phyloP scores from a whole-genome alignment of 2,329 filamentous ascomycete genomes.

The Fusarium musae region DNA sequence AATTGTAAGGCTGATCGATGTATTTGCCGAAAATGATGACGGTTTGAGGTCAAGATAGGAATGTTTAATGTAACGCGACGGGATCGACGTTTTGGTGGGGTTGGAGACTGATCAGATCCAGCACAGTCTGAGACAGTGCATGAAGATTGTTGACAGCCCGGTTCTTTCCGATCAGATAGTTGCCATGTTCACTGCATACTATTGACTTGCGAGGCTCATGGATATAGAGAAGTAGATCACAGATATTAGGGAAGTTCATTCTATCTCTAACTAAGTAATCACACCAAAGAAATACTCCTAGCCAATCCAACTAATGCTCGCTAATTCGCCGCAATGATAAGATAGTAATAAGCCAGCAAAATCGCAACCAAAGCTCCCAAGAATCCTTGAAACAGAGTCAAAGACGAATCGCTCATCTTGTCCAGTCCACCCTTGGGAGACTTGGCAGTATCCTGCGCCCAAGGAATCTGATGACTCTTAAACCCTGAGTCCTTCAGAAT shows the following conservation, averaged over 20 bases:
- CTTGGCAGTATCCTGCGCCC: background rate
- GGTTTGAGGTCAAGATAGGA: background rate
- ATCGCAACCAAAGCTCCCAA: constrained; percentile 21
- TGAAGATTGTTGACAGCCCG: background rate
- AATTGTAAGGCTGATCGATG: background rate
- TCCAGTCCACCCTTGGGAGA: constrained; percentile 13
- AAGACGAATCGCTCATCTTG: constrained; percentile 16
- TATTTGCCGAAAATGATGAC: constrained; percentile 3
- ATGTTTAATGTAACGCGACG: background rate
- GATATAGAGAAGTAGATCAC: too few species aligned
- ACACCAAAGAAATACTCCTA: background rate
- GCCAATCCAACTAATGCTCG: background rate
- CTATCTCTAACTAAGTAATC: background rate
- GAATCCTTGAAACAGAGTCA: constrained; percentile 22
- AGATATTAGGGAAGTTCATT: background rate
- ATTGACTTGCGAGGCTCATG: too few species aligned
- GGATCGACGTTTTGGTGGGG: background rate
- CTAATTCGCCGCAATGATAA: constrained; percentile 17
- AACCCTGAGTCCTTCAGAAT: constrained; percentile 44
- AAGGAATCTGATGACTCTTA: constrained; percentile 19
- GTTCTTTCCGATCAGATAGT: background rate
- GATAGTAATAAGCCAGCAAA: constrained; percentile 17
- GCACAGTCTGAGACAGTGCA: background rate
- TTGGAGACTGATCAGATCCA: background rate
- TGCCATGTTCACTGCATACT: accelerated